These are phyloP conservation scores for Suillus lakei DNA, from an alignment of 768 basidiomycete genomes.

Conservation along the genomic window DNA sequence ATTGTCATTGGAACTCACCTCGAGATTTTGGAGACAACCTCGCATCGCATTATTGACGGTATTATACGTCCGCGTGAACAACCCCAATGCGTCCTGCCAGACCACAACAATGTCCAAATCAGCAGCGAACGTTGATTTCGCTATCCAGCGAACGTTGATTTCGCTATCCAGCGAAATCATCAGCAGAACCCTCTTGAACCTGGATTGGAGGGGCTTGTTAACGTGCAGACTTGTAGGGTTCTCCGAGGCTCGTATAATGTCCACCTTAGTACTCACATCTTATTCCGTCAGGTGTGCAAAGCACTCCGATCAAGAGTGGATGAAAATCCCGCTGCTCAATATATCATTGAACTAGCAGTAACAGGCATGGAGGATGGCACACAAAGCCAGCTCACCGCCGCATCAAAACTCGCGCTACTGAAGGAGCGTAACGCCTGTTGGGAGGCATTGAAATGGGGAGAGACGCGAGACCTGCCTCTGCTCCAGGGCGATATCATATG, in stretches of 20 bases:
- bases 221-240: not conserved
- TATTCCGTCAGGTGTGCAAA: not conserved
- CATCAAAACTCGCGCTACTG: not conserved
- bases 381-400: not conserved
- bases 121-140: not conserved
- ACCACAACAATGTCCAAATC: not conserved
- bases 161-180: not conserved
- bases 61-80: not conserved
- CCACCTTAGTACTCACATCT: not conserved
- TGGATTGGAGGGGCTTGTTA: not conserved
- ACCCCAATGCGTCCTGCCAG: not conserved
- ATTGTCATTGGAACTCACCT: no score
- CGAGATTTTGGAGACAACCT: not conserved
- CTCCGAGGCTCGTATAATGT: not conserved
- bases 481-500: not conserved
- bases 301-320: slow-evolving; percentile 56
- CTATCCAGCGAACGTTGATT: not conserved
- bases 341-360: slow-evolving; percentile 5
- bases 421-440: not conserved
- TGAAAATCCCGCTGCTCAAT: not conserved
- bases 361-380: not conserved
- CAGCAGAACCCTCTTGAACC: not conserved
- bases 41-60: not conserved
- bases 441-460: not conserved
- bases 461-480: not conserved